Base-by-base conservation (phyloP, 768 basidiomycete species). In the Cystobasidium tubakii region DNA sequence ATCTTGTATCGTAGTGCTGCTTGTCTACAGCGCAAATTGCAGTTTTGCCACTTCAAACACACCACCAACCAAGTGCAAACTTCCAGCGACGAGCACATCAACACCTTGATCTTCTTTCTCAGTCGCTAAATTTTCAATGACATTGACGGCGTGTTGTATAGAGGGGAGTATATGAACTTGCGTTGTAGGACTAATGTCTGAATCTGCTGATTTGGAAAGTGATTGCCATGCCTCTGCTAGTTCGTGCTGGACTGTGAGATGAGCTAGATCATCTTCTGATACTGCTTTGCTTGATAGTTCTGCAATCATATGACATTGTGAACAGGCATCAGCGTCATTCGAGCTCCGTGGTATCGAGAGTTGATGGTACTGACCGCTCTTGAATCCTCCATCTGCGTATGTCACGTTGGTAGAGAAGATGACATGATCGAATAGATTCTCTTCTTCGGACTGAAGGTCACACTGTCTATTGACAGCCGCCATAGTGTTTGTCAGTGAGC, bases 371-470 rank as follows among this genome's bases (percentile, higher is more conserved):
- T 80, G 77, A 92, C 95, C 95, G 65, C 90, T 90, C 83, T 97
- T 98, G 80, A 87, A 97, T 36, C 85, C 84, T 0, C 96, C 96
- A 75, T 91, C 88, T 0, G 86, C 85, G 79, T 95, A 99, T 0
- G 96, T 99, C 36, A 96, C 90, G 80, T 98, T 99, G 62, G 92
- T 88, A 82, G 94, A 98, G 81, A 99, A 98, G 57, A 98, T 86
- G 73, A 94, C 90, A 63, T 88, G 86, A 78, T 91, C 86, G 66
- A 84, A 84, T 0, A 81, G 76, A 7, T 63, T 50, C n/a, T 39
- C 17, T 1, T 27, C 60, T 44, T 46, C 62, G 1, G 31, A 46
- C 19, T 81, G 77, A 42, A 85, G 81, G 23, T 80, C 71, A 73
- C 82, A 76, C 19, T 63, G 21, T 60, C 29, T 71, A 53, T 71